Evolutionary conservation across 2,329 filamentous ascomycete species (phyloP).

Genomic region (Stemphylium beticola): DNA sequence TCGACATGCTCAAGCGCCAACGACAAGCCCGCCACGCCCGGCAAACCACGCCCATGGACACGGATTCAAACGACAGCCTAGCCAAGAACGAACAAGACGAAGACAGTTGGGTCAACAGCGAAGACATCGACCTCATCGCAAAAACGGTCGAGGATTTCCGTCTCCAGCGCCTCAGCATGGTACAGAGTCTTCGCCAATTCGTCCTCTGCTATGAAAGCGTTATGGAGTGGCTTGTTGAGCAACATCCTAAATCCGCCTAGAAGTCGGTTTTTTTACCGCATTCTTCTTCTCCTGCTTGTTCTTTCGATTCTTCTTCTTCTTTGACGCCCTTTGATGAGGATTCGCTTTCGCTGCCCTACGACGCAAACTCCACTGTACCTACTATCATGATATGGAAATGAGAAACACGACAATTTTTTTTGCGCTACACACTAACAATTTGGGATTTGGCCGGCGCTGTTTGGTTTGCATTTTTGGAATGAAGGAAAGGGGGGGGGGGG

Average conservation of each 20-base stretch:
- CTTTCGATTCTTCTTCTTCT: too few relatives aligned
- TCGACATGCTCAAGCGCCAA: constrained; percentile 96
- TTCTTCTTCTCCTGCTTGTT: too few relatives aligned
- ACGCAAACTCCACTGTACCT: constrained; percentile 4
- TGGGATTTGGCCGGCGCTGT: not conserved
- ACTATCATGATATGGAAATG: constrained; percentile 17
- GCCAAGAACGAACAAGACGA: constrained; percentile 49
- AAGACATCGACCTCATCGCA: constrained; percentile 78
- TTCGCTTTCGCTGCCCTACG: not conserved
- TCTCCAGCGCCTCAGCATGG: constrained; percentile 89
- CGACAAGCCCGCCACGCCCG: constrained; percentile 50
- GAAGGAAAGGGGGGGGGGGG: too few relatives aligned
- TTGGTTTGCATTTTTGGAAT: not conserved
- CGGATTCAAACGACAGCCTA: constrained; percentile 19
- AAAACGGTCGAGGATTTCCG: constrained; percentile 91
- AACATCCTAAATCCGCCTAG: constrained; percentile 46
- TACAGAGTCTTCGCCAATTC: constrained; percentile 90
- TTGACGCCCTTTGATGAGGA: too few relatives aligned
- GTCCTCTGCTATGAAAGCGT: constrained; percentile 97
- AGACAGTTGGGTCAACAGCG: constrained; percentile 71
- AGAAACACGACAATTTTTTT: constrained; percentile 13
- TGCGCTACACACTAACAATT: not conserved
- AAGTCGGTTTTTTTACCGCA: not conserved
- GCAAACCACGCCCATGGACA: constrained; percentile 53
- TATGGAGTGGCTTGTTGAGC: constrained; percentile 77